Percentiles rank a stretch among this genome's conserved stretches.
Conservation (phyloP, 1,139 yeast genomes). For the Debaryomyces sp. region DNA sequence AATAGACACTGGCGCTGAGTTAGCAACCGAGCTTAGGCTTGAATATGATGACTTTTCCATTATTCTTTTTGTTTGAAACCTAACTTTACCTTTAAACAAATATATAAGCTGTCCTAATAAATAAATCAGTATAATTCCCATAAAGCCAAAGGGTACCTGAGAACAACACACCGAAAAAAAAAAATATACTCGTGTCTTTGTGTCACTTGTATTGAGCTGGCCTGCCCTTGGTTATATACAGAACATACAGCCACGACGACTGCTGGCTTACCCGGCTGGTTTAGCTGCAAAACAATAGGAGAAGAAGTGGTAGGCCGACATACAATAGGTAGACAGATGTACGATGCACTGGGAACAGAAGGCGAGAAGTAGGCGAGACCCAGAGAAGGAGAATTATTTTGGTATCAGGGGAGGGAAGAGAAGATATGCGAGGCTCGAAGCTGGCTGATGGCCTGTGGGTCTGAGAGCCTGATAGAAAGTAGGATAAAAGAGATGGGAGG, state of each 20-base stretch:
- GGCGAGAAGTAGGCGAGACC: too few relatives aligned
- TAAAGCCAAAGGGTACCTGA: constrained; percentile 18
- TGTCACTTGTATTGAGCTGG: neutral
- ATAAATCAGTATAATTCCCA: constrained; percentile 49
- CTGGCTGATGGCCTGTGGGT: too few relatives aligned
- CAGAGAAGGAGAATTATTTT: neutral
- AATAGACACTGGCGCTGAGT: constrained; percentile 87
- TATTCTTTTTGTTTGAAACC: constrained; percentile 6
- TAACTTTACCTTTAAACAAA: constrained; percentile 28
- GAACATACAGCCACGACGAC: neutral
- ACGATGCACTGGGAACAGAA: neutral
- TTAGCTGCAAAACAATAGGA: constrained; percentile 1
- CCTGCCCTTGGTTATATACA: neutral
- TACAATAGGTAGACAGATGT: neutral
- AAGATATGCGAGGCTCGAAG: too few relatives aligned
- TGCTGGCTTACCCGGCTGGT: constrained; percentile 9
- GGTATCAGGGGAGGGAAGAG: neutral
- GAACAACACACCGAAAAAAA: constrained; percentile 7
- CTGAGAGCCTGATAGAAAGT: too few relatives aligned
- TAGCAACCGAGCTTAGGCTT: constrained; percentile 48
- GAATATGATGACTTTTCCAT: constrained; percentile 39
- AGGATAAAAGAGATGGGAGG: too few relatives aligned
- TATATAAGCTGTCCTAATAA: constrained; percentile 40
- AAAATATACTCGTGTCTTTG: constrained; percentile 4
- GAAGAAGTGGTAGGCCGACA: neutral